A percentile compares a stretch with the other conserved stretches of the same genome.
Conservation (phyloP, 2,329 filamentous ascomycete genomes). For the Aspergillus sp. region DNA sequence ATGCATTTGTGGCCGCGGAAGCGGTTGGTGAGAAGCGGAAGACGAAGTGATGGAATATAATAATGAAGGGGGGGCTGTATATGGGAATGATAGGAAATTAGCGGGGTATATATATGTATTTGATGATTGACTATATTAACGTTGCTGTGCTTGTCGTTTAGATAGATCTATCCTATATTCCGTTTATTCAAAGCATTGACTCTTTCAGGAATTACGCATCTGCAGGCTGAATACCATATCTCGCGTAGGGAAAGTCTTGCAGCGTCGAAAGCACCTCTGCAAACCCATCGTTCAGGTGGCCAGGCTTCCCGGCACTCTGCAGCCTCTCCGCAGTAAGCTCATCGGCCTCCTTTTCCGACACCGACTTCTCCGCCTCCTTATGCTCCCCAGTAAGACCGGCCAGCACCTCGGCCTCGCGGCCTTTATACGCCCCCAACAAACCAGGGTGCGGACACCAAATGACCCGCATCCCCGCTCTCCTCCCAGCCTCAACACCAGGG, state of each 20-base stretch:
- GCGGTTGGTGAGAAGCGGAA: conserved; percentile 16
- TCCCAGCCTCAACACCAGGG: conserved; percentile 84
- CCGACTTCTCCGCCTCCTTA: conserved; percentile 51
- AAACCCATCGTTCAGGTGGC: conserved; percentile 62
- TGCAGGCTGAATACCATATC: conserved; percentile 55
- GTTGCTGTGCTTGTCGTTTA: background rate
- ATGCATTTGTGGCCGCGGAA: conserved; percentile 35
- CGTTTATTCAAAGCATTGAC: background rate
- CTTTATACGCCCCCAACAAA: conserved; percentile 72
- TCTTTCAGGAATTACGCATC: conserved; percentile 2
- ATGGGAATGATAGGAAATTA: background rate
- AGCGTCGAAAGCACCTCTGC: conserved; percentile 53
- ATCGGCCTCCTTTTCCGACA: conserved; percentile 39
- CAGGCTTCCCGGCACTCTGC: conserved; percentile 49
- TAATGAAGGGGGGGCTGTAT: background rate
- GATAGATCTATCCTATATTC: background rate
- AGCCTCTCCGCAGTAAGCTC: conserved; percentile 37
- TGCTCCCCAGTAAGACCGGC: conserved; percentile 77
- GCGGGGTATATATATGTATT: background rate
- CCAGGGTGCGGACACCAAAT: conserved; percentile 87
- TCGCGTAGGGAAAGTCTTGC: conserved; percentile 60
- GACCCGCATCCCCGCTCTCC: conserved; percentile 91
- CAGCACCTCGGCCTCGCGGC: conserved; percentile 75
- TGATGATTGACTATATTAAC: background rate
- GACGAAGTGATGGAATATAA: conserved; percentile 15